Percentiles rank a stretch among this genome's conserved stretches.
phyloP scores from a whole-genome alignment of 331 rosid genomes.

The Erythrophleum ivorense region DNA sequence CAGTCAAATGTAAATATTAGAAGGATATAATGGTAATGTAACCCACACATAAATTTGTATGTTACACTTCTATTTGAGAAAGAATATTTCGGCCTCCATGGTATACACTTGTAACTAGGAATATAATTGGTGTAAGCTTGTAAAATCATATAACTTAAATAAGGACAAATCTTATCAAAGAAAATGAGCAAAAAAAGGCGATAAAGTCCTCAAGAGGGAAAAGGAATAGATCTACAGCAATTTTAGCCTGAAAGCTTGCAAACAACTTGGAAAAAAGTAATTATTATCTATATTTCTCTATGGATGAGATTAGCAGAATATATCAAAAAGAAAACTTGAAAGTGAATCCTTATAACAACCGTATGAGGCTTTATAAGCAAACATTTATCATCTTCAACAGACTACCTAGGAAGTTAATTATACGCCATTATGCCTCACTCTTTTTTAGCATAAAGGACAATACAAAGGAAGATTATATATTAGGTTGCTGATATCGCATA shows the following conservation, averaged over 20 bases:
- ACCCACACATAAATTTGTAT: not conserved
- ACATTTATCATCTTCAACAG: conserved; percentile 1
- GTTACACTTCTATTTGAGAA: not conserved
- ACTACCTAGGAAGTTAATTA: conserved; percentile 15
- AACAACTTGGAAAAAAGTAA: conserved; percentile 42
- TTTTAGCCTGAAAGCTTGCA: conserved; percentile 48
- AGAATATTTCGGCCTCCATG: not conserved
- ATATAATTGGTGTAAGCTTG: conserved; percentile 18
- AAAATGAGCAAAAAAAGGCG: not conserved
- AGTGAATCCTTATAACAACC: conserved; percentile 37
- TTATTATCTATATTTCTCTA: conserved; percentile 3
- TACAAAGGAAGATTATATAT: no score
- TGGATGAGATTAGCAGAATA: not conserved
- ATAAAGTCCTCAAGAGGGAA: not conserved
- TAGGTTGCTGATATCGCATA: no score
- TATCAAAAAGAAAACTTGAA: conserved; percentile 31
- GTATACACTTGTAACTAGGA: not conserved
- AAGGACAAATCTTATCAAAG: conserved; percentile 16
- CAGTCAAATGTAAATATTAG: not conserved
- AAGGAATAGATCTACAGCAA: conserved; percentile 16
- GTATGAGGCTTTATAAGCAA: conserved; percentile 32
- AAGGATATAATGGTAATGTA: not conserved
- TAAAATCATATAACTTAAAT: conserved; percentile 2
- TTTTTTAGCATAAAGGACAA: not conserved
- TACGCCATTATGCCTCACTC: not conserved